Percentiles rank a stretch among this genome's conserved stretches.
Conservation (phyloP, 345 rosid species). For the Brassica cretica region DNA sequence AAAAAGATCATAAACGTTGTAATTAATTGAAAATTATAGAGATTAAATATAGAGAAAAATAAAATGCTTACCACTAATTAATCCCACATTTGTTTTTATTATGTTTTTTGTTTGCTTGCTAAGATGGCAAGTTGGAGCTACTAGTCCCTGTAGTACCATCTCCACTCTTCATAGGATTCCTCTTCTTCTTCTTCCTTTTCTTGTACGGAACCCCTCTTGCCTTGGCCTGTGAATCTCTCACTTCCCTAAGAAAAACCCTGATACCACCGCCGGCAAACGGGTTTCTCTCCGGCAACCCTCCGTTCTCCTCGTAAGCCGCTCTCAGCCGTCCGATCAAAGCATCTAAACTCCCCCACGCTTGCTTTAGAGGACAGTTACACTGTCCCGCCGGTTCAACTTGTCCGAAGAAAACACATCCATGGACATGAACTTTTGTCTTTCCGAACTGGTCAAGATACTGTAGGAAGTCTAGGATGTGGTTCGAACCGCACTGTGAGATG, state of each 20-base stretch:
- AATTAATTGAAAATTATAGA: neutral
- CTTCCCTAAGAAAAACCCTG: conserved; percentile 70
- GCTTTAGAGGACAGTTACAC: conserved; percentile 77
- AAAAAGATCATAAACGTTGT: conserved; percentile 11
- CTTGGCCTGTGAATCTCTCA: conserved; percentile 80
- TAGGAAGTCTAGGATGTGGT: conserved; percentile 79
- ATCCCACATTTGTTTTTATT: conserved; percentile 24
- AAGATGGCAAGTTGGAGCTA: conserved; percentile 40
- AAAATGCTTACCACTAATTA: conserved; percentile 36
- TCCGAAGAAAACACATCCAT: conserved; percentile 73
- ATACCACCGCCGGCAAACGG: conserved; percentile 80
- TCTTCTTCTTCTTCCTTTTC: conserved; percentile 77
- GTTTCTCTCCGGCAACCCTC: conserved; percentile 76
- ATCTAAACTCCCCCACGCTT: conserved; percentile 96
- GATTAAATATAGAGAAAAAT: neutral
- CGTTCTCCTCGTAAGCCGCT: conserved; percentile 85
- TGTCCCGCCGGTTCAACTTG: conserved; percentile 82
- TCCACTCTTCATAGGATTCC: conserved; percentile 35
- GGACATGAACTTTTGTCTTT: conserved; percentile 82
- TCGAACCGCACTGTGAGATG: conserved; percentile 60
- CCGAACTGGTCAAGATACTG: conserved; percentile 84
- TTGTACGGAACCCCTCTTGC: conserved; percentile 88
- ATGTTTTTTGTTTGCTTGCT: conserved; percentile 29
- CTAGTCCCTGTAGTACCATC: conserved; percentile 37
- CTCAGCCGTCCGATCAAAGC: conserved; percentile 88